Percentiles rank a stretch among this genome's conserved stretches.
Evolutionary conservation across 768 basidiomycete species (phyloP).

Genomic region (Mycena crocata): DNA sequence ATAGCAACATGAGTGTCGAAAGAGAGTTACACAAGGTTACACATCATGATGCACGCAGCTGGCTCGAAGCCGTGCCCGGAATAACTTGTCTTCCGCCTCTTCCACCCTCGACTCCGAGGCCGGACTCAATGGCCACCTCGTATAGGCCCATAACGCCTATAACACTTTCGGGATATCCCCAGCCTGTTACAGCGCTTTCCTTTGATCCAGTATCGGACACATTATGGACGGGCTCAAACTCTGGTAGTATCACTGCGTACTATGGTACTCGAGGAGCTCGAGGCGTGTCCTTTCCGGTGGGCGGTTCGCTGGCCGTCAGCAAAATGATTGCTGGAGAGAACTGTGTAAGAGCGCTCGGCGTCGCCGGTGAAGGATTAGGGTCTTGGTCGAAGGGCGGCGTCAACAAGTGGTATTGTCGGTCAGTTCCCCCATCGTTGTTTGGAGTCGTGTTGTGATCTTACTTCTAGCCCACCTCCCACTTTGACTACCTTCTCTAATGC

Average conservation of each 20-base stretch:
- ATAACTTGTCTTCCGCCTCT: too few species aligned
- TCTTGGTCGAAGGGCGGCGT: slow-evolving; percentile 87
- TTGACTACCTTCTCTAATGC: slow-evolving; percentile 61
- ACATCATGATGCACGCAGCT: too few species aligned
- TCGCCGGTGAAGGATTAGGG: slow-evolving; percentile 74
- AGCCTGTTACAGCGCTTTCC: slow-evolving; percentile 78
- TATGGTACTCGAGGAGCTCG: slow-evolving; percentile 72
- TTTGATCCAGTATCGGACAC: slow-evolving; percentile 94
- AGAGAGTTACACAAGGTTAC: too few species aligned
- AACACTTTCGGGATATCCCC: slow-evolving; percentile 49
- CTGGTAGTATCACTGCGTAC: slow-evolving; percentile 77
- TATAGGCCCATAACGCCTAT: slow-evolving; percentile 50
- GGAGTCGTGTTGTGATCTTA: slow-evolving; percentile 10
- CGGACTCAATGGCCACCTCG: slow-evolving; percentile 37
- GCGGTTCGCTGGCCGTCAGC: slow-evolving; percentile 74
- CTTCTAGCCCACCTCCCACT: slow-evolving; percentile 43
- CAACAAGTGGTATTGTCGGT: slow-evolving; percentile 88
- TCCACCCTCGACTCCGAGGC: too few species aligned
- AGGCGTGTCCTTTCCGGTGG: slow-evolving; percentile 81
- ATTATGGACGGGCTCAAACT: slow-evolving; percentile 85
- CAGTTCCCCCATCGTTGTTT: slow-evolving; percentile 40
- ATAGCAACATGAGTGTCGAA: too few species aligned
- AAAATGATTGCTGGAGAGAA: slow-evolving; percentile 84
- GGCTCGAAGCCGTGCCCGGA: too few species aligned
- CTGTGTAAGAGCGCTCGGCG: slow-evolving; percentile 74